phyloP scores from a whole-genome alignment of 495 filamentous ascomycete species.

The Neurospora sp. region DNA sequence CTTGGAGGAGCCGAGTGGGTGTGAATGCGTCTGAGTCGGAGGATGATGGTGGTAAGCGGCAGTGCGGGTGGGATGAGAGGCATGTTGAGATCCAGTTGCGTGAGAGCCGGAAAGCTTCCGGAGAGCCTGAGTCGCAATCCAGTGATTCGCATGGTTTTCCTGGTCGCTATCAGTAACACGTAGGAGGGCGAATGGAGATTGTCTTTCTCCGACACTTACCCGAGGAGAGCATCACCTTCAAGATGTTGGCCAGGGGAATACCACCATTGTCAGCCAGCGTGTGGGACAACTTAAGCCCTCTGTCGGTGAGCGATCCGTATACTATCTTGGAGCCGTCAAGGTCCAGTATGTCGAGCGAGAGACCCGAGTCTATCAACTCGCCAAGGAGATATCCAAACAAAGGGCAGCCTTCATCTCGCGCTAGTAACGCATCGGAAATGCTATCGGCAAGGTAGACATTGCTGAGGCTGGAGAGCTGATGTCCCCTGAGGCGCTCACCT shows the following conservation, averaged over 20 bases:
- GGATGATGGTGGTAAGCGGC: background rate
- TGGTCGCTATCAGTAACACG: background rate
- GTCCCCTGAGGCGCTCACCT: background rate
- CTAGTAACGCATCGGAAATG: background rate
- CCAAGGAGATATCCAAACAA: background rate
- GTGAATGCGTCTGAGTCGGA: background rate
- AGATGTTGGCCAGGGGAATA: background rate
- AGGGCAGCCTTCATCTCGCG: background rate
- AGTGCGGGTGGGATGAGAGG: background rate
- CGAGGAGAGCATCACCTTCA: background rate
- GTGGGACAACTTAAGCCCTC: background rate
- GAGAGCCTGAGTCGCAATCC: background rate
- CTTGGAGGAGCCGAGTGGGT: background rate
- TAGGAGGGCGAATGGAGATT: background rate
- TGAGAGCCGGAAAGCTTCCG: background rate
- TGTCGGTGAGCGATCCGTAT: background rate
- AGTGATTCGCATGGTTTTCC: background rate
- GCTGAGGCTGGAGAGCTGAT: background rate
- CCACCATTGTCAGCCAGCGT: background rate
- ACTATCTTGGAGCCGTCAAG: background rate
- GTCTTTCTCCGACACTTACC: background rate
- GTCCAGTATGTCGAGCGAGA: background rate
- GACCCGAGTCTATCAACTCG: background rate
- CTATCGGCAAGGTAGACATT: background rate
- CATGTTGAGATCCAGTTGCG: background rate